A percentile compares a stretch with the other conserved stretches of the same genome.
phyloP scores from a whole-genome alignment of 371 early-diverging fungal species.

The Haplosporangium sp. region DNA sequence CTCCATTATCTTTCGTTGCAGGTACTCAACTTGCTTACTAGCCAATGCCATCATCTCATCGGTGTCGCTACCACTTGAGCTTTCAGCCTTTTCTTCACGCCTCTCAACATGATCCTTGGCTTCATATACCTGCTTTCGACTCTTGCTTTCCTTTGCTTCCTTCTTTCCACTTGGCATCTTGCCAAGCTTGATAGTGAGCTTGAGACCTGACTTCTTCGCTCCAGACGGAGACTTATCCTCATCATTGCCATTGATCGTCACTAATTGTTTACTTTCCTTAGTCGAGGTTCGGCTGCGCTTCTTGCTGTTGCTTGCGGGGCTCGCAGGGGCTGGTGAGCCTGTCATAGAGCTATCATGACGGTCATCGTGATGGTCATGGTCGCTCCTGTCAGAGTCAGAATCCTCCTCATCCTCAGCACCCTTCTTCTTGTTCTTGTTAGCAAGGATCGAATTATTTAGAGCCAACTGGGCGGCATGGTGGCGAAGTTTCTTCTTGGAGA shows the following conservation, averaged over 20 bases:
- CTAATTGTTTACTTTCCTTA: slow-evolving; percentile 23
- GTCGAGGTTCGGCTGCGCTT: slow-evolving; percentile 31
- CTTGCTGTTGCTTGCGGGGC: slow-evolving; percentile 37
- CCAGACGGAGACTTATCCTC: not conserved
- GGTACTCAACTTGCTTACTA: slow-evolving; percentile 48
- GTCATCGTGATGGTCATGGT: slow-evolving; percentile 27
- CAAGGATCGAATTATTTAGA: slow-evolving; percentile 40
- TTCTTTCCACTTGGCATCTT: slow-evolving; percentile 39
- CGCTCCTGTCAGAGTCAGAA: slow-evolving; percentile 37
- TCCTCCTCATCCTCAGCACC: slow-evolving; percentile 18
- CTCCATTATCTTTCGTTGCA: slow-evolving; percentile 54
- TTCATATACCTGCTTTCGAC: not conserved
- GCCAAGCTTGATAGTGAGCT: slow-evolving; percentile 49
- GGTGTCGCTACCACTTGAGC: slow-evolving; percentile 49
- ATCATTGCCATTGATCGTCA: slow-evolving; percentile 21
- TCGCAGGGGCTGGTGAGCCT: slow-evolving; percentile 18
- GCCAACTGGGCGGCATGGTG: slow-evolving; percentile 50
- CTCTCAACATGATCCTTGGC: not conserved
- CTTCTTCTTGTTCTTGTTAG: slow-evolving; percentile 32
- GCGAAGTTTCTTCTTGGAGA: slow-evolving; percentile 56
- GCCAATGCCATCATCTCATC: slow-evolving; percentile 56
- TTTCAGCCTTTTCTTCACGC: not conserved
- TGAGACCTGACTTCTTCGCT: slow-evolving; percentile 31
- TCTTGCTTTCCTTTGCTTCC: slow-evolving; percentile 22
- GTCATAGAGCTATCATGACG: slow-evolving; percentile 11